Conservation (phyloP, 1,284 basidiomycete species). For the Papiliotrema nemorosa region DNA sequence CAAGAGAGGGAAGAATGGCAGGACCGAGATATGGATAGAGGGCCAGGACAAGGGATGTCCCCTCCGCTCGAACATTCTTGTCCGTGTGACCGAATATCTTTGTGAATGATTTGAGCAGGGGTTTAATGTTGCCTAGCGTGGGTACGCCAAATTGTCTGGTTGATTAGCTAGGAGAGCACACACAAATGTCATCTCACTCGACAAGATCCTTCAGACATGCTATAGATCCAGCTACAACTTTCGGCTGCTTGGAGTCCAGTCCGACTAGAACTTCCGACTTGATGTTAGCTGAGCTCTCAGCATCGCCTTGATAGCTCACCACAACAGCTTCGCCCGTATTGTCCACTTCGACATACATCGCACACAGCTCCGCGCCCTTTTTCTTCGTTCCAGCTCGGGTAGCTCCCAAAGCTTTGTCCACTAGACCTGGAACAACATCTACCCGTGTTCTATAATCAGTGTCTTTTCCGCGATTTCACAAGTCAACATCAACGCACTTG, state of each 20-base stretch:
- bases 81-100: constrained; percentile 95
- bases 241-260: constrained; percentile 88
- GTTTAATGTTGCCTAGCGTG: constrained; percentile 66
- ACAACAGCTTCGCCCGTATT: constrained; percentile 82
- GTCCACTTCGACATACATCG: constrained; percentile 92
- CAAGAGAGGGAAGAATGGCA: constrained; percentile 78
- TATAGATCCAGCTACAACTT: constrained; percentile 80
- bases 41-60: constrained; percentile 67
- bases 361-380: constrained; percentile 77
- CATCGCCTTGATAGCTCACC: too few species aligned
- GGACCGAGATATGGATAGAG: constrained; percentile 88
- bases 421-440: constrained; percentile 77
- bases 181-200: constrained; percentile 50
- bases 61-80: constrained; percentile 93
- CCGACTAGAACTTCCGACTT: constrained; percentile 82
- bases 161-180: neutral
- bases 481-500: constrained; percentile 40
- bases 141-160: constrained; percentile 76
- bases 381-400: constrained; percentile 86
- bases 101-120: constrained; percentile 78
- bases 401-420: constrained; percentile 95
- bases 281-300: constrained; percentile 16
- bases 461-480: neutral
- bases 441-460: constrained; percentile 60
- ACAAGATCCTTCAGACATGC: constrained; percentile 75